Evolutionary conservation across 176 grass and related monocot species (phyloP).

Genomic region (Zea mays): DNA sequence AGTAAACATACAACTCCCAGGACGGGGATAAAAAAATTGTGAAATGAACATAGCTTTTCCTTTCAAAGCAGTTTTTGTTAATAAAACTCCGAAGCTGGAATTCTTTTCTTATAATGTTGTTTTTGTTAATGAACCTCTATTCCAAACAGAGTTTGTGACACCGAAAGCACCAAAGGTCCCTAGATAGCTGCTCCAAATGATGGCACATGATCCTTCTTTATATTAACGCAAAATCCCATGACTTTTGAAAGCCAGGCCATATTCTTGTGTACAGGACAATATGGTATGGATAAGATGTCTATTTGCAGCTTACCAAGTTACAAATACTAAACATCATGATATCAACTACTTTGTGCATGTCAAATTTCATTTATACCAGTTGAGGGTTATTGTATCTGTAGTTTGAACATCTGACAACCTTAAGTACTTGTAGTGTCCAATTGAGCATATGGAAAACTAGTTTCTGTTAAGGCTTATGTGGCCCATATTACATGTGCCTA

Average conservation of each 20-base stretch:
- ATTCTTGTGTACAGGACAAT: neutral
- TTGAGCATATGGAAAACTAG: too few relatives aligned
- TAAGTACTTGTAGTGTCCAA: neutral
- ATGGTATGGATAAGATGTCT: neutral
- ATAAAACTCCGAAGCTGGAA: neutral
- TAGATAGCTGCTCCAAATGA: neutral
- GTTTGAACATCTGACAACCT: neutral
- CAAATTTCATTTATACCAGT: neutral
- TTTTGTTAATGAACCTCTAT: neutral
- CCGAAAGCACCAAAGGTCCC: neutral
- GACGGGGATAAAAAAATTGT: neutral
- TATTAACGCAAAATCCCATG: neutral
- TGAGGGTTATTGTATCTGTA: slow-evolving; percentile 20
- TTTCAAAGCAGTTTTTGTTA: neutral
- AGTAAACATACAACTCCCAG: slow-evolving; percentile 11
- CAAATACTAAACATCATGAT: neutral
- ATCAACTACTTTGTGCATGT: neutral
- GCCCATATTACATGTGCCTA: too few relatives aligned
- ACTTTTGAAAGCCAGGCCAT: neutral
- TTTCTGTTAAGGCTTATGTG: too few relatives aligned
- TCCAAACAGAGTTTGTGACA: neutral
- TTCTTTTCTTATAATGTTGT: neutral
- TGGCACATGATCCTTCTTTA: neutral
- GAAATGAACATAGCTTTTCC: neutral
- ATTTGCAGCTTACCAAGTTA: neutral